Percentiles rank a stretch among this genome's conserved stretches.
These are phyloP conservation scores for Myxozyma mucilagina DNA, from an alignment of 805 yeast species.

Conservation along the genomic window DNA sequence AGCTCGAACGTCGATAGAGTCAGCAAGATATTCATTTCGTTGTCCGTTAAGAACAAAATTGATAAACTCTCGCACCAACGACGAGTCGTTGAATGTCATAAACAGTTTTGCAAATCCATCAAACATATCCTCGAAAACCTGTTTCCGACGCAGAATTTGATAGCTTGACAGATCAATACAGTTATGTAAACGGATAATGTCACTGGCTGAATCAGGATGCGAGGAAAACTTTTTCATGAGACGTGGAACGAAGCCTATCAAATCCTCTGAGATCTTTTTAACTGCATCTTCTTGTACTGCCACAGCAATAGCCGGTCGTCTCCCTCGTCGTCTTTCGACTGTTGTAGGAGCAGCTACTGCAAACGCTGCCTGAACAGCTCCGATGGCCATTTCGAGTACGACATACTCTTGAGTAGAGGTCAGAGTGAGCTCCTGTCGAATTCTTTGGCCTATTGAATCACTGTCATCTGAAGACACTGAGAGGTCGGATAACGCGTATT, in stretches of 20 bases:
- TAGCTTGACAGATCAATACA: constrained; percentile 33
- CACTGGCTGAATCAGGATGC: constrained; percentile 31
- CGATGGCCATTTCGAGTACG: constrained; percentile 21
- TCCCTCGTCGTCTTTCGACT: background rate
- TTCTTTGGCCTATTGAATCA: constrained; percentile 5
- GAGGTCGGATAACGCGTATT: constrained; percentile 21
- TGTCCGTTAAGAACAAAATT: constrained; percentile 17
- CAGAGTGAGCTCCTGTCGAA: constrained; percentile 9
- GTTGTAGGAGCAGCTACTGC: background rate
- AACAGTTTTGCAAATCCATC: constrained; percentile 21
- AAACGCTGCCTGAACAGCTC: constrained; percentile 16
- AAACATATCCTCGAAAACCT: constrained; percentile 34
- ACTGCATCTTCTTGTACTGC: constrained; percentile 7
- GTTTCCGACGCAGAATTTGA: constrained; percentile 30
- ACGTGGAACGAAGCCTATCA: constrained; percentile 31
- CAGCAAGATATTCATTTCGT: constrained; percentile 13
- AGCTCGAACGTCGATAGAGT: constrained; percentile 11
- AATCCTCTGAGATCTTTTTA: constrained; percentile 10
- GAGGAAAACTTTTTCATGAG: constrained; percentile 35
- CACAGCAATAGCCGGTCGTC: background rate
- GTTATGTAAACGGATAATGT: constrained; percentile 30
- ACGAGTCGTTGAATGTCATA: constrained; percentile 7
- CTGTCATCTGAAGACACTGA: constrained; percentile 10
- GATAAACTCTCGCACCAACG: constrained; percentile 17
- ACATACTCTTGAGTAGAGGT: constrained; percentile 17